Conservation (phyloP, 306 rosid species). For the Clitoria ternatea region DNA sequence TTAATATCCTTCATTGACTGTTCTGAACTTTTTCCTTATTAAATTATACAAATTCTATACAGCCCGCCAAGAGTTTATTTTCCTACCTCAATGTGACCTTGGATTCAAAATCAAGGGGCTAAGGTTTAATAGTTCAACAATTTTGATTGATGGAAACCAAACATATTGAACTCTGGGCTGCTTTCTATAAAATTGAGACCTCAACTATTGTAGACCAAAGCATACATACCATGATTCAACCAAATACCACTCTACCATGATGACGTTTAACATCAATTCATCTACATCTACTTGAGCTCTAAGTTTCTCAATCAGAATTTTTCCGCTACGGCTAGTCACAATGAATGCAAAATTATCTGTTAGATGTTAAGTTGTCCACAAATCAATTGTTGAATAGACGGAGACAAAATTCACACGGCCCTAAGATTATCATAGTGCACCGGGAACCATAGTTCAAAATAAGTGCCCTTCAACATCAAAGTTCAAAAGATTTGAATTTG, state of each 20-base stretch:
- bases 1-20: neutral
- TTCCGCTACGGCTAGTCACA: constrained; percentile 3
- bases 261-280: constrained; percentile 13
- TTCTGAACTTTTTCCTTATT: neutral
- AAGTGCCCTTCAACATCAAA: constrained; percentile 15
- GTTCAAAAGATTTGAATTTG: constrained; percentile 5
- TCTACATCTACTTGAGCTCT: constrained; percentile 1
- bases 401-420: neutral
- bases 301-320: neutral
- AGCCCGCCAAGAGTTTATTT: constrained; percentile 2
- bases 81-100: neutral
- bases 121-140: neutral
- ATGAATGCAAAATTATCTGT: neutral
- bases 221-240: neutral
- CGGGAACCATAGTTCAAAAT: neutral
- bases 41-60: neutral
- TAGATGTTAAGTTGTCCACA: neutral
- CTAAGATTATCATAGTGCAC: neutral
- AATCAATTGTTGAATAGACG: neutral
- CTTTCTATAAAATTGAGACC: constrained; percentile 10
- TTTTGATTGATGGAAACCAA: neutral
- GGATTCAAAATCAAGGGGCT: constrained; percentile 11
- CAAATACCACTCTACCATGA: neutral
- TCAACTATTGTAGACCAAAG: constrained; percentile 5
- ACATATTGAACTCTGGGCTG: constrained; percentile 20